Base-by-base conservation (phyloP, 352 stramenopile species). In the Globisporangium uncinulatum region DNA sequence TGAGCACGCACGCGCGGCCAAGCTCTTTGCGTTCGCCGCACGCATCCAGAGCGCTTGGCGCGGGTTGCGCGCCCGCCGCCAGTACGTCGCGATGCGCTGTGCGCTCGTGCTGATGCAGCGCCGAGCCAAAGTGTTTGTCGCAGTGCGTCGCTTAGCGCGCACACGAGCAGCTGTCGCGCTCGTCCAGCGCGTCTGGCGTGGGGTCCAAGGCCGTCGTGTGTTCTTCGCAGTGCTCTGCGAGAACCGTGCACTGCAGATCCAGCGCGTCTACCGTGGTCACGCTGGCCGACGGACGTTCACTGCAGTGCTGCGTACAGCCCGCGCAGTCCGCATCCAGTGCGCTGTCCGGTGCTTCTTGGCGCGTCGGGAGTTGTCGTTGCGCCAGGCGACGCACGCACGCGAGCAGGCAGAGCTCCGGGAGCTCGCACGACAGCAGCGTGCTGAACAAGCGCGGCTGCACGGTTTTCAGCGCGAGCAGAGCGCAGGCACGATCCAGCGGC, bases 1-100 rank as follows among this genome's bases (percentile, higher is more conserved):
- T 5, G 82, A 92, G 56, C 69, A 75, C 6, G 67, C 68, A 9
- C 84, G 83, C 41, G 80, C 80, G 3, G 66, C 85, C 57, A 84
- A 86, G 52, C 66, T 91, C 10, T 91, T 86, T 52, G 70, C 69
- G 3, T 86, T 75, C 36, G 80, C 73, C 6, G 78, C 80, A 21
- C 51, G 61, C 8, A 91, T 91, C 56, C 80, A 91, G 56, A 78
- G 71, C 6, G 68, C 69, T 11, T 91, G 80, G 80, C 74, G 78
- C 0, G 76, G 80, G 8, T 59, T 86, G 50, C 59, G 62, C 9
- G 61, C 66, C 17, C 76, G 76, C 3, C 65, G 63, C 17, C 8
- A 57, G 46, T 85, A 76, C 59, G 53, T 59, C 4, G 54, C 74
- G 15, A 67, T 75, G 51, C 61, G 67, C 2, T 59, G 49, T 1